Conservation (phyloP, 2,329 filamentous ascomycete genomes). For the Graphiopsis chlorocephala region DNA sequence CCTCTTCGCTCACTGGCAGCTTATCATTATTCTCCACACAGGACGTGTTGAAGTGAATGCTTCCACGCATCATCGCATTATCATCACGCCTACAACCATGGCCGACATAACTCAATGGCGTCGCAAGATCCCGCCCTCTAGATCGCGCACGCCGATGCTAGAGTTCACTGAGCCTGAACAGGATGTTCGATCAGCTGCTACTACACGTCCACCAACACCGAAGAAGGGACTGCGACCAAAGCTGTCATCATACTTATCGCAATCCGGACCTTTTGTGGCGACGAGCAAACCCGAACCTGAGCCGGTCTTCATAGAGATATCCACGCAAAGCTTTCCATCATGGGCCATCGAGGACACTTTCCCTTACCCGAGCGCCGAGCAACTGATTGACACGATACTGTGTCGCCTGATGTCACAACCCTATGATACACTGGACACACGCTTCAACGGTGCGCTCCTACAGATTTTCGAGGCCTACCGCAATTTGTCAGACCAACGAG, state of each 20-base stretch:
- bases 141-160: slow-evolving; percentile 29
- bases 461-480: slow-evolving; percentile 44
- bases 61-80: not conserved
- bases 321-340: slow-evolving; percentile 24
- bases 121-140: slow-evolving; percentile 33
- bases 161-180: slow-evolving; percentile 33
- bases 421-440: slow-evolving; percentile 27
- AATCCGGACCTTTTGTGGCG: slow-evolving; percentile 25
- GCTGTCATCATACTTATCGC: slow-evolving; percentile 40
- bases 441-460: slow-evolving; percentile 40
- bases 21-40: not conserved
- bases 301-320: slow-evolving; percentile 24
- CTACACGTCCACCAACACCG: slow-evolving; percentile 27
- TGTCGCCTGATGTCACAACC: slow-evolving; percentile 31
- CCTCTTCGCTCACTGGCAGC: not conserved
- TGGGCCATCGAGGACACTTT: slow-evolving; percentile 29
- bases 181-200: slow-evolving; percentile 15
- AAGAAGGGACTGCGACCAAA: slow-evolving; percentile 39
- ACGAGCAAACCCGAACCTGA: slow-evolving; percentile 17
- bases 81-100: slow-evolving; percentile 21
- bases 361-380: slow-evolving; percentile 28
- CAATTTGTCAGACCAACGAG: slow-evolving; percentile 36
- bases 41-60: not conserved
- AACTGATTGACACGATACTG: slow-evolving; percentile 32
- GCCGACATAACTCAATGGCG: slow-evolving; percentile 38